Evolutionary conservation across 192 early-diverging fungal genomes (phyloP).

Genomic region (Paraglomus brasilianum): DNA sequence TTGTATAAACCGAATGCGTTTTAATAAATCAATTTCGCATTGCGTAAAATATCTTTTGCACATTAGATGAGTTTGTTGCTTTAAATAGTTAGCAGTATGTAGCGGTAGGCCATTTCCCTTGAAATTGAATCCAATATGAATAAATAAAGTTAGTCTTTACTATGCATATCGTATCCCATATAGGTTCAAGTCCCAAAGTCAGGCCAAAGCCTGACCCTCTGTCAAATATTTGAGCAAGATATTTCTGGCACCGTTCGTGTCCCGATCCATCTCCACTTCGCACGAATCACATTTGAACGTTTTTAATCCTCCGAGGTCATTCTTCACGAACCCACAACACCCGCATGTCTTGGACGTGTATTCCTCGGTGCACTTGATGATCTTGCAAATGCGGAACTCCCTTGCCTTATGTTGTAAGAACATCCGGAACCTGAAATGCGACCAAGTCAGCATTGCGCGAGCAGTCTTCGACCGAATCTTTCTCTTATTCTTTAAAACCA

Average conservation of each 20-base stretch:
- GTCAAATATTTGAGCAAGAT: conserved; percentile 4
- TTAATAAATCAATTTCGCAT: too few relatives aligned
- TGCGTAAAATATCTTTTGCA: too few relatives aligned
- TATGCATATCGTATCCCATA: conserved; percentile 11
- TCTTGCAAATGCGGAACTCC: background rate
- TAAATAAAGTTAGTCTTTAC: conserved; percentile 18
- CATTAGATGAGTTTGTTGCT: too few relatives aligned
- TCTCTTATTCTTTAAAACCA: background rate
- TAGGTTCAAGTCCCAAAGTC: conserved; percentile 3
- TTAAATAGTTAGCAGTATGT: too few relatives aligned
- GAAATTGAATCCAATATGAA: conserved; percentile 18
- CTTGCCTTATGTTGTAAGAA: background rate
- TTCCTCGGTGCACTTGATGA: background rate
- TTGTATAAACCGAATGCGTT: too few relatives aligned
- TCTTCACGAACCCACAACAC: background rate
- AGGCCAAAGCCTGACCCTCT: background rate
- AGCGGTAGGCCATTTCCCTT: too few relatives aligned
- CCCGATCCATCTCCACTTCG: background rate
- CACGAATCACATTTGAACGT: background rate
- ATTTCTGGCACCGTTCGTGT: background rate
- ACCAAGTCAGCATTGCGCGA: background rate
- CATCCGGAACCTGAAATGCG: conserved; percentile 4
- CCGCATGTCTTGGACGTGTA: conserved; percentile 5
- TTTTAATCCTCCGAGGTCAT: background rate
- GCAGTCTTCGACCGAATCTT: background rate